A percentile compares a stretch with the other conserved stretches of the same genome.
Conservation (phyloP, 129 eudicot genomes). For the Escallonia herrerae region DNA sequence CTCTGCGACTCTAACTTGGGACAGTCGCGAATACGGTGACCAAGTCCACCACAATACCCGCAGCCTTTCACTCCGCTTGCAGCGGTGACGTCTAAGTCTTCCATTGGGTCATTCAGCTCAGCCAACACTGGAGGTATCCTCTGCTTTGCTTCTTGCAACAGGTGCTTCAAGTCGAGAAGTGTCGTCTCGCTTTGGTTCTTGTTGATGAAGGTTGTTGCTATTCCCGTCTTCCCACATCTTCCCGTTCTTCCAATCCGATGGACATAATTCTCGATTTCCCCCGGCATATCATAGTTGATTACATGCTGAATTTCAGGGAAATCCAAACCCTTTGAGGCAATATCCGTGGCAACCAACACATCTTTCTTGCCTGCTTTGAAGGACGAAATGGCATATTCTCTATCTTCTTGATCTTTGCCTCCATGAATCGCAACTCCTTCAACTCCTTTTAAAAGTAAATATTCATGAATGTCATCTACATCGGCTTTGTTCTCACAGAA, state of each 20-base stretch:
- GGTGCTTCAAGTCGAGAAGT: conserved; percentile 71
- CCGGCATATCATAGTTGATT: conserved; percentile 85
- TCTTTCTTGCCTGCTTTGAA: conserved; percentile 64
- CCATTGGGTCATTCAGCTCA: conserved; percentile 66
- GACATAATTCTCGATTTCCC: conserved; percentile 73
- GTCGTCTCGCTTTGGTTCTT: conserved; percentile 84
- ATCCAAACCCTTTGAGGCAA: conserved; percentile 83
- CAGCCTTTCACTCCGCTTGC: conserved; percentile 86
- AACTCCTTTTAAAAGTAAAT: conserved; percentile 69
- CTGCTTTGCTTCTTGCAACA: conserved; percentile 78
- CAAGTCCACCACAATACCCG: conserved; percentile 81
- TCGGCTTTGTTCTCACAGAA: conserved; percentile 76
- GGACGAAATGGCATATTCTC: conserved; percentile 69
- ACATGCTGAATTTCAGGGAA: conserved; percentile 86
- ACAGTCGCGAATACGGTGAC: conserved; percentile 65
- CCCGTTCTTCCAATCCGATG: conserved; percentile 87
- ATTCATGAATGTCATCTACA: conserved; percentile 80
- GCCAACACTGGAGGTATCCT: conserved; percentile 83
- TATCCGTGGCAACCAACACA: conserved; percentile 65
- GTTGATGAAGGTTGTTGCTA: conserved; percentile 72
- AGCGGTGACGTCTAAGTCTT: conserved; percentile 47
- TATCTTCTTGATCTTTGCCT: conserved; percentile 84
- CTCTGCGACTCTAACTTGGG: conserved; percentile 76
- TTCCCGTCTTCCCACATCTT: conserved; percentile 81
- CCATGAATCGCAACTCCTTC: conserved; percentile 80